Evolutionary conservation across 306 rosid species (phyloP), one percentile per base, ranked within the genome.

Genomic region (Vicia faba): DNA sequence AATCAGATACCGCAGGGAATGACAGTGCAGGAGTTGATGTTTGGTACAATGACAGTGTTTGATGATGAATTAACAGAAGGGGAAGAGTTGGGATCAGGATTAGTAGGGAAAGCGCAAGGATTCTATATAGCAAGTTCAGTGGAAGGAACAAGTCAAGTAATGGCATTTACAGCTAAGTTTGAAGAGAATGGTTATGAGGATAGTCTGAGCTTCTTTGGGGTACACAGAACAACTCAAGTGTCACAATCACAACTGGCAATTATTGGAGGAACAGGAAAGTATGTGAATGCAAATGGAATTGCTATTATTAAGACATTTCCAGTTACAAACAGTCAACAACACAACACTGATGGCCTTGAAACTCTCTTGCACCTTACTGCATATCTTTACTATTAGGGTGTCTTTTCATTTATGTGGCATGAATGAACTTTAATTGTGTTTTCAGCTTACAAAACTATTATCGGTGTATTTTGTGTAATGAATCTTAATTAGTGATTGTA

Each of bases 191-290:
- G 86, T 39, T 92, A 92, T 36, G 82, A 43, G 0, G 89, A 92
- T 33, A 85, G 89, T 29, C 68, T 92, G 1, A 84, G 92, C 19
- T 87, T 92, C 80, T 89, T 92, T 3, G 96, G 98, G 0, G 92
- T 89, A 2, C 92, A 87, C 39, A 66, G 68, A 48, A 77, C 81
- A 0, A 75, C 81, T 0, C 91, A 87, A 6, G 84, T 76, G 0
- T 90, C 96, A 0, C 89, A 89, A 56, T 92, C 98, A 4, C 86
- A 89, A 15, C 69, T 92, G 8, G 96, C 96, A 0, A 84, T 92
- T 29, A 87, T 89, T 73, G 98, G 95, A 63, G 96, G 98, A 9
- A 92, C 91, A 0, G 98, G 96, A 9, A 89, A 85, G 77, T 89
- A 77, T 55, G 36, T 89, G 3, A 89, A 92, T 64, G 91, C 96